Conservation (phyloP, 306 rosid species). For the Inga oerstediana region DNA sequence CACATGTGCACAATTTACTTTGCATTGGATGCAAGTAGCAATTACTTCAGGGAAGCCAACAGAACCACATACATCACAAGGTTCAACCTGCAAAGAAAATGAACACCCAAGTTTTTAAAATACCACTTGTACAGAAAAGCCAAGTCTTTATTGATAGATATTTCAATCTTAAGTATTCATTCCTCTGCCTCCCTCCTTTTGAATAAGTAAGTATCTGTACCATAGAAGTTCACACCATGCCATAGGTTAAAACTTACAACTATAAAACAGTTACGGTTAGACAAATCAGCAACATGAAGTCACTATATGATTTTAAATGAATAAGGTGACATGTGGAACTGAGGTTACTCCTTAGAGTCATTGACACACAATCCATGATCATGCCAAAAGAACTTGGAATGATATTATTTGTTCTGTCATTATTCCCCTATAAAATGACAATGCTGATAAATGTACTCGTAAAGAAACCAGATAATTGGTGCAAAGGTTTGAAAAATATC, state of each 20-base stretch:
- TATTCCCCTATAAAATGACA: not conserved
- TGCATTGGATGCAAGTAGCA: constrained; percentile 58
- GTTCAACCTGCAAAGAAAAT: constrained; percentile 49
- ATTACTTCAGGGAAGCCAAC: constrained; percentile 40
- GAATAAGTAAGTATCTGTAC: constrained; percentile 2
- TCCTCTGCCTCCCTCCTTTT: not conserved
- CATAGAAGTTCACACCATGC: not conserved
- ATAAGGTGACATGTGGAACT: not conserved
- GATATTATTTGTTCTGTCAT: not conserved
- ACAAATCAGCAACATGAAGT: not conserved
- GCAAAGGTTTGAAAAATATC: not conserved
- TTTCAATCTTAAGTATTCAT: constrained; percentile 5
- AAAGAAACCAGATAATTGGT: not conserved
- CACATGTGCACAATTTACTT: constrained; percentile 48
- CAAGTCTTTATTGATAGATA: not conserved
- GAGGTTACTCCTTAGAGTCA: not conserved
- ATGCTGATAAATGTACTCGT: not conserved
- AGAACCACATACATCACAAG: constrained; percentile 62
- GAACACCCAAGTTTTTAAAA: constrained; percentile 19
- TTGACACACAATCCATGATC: not conserved
- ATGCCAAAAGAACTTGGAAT: not conserved
- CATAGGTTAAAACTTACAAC: not conserved
- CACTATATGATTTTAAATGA: not conserved
- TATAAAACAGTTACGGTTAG: not conserved
- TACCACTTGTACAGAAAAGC: constrained; percentile 5